phyloP scores from a whole-genome alignment of 2,329 filamentous ascomycete species.

The Aspergillus spinulosporus region DNA sequence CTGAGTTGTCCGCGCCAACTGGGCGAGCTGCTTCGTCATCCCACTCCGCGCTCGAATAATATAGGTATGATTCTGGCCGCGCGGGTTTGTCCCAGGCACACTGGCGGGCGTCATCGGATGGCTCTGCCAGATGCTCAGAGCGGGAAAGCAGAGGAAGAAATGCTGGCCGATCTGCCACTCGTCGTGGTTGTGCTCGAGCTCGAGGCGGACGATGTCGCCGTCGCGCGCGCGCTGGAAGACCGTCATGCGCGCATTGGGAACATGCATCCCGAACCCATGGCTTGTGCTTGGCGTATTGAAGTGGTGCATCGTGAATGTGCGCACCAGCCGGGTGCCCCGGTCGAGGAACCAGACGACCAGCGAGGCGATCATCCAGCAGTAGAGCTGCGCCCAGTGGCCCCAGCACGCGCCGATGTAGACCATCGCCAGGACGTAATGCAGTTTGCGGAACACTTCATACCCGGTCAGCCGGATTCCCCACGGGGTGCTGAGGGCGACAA shows the following conservation, averaged over 20 bases:
- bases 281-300: slow-evolving; percentile 41
- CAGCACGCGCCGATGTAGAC: slow-evolving; percentile 74
- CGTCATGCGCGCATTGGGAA: slow-evolving; percentile 53
- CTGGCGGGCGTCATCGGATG: slow-evolving; percentile 69
- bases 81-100: slow-evolving; percentile 44
- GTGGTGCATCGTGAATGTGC: slow-evolving; percentile 63
- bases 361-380: slow-evolving; percentile 68
- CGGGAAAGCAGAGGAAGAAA: slow-evolving; percentile 68
- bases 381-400: slow-evolving; percentile 69
- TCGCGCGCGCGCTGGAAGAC: slow-evolving; percentile 58
- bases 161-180: slow-evolving; percentile 69
- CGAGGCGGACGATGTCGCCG: slow-evolving; percentile 65
- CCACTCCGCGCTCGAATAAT: slow-evolving; percentile 54
- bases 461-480: slow-evolving; percentile 66
- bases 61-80: slow-evolving; percentile 27
- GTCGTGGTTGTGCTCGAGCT: slow-evolving; percentile 62
- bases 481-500: slow-evolving; percentile 61
- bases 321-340: slow-evolving; percentile 58
- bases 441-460: slow-evolving; percentile 75
- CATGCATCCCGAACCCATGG: slow-evolving; percentile 52
- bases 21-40: slow-evolving; percentile 27
- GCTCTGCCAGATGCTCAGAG: slow-evolving; percentile 68
- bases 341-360: slow-evolving; percentile 67
- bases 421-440: slow-evolving; percentile 71
- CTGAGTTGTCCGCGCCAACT: slow-evolving; percentile 20